phyloP scores from a whole-genome alignment of 1,284 basidiomycete genomes.

The Coniferiporia weirii region DNA sequence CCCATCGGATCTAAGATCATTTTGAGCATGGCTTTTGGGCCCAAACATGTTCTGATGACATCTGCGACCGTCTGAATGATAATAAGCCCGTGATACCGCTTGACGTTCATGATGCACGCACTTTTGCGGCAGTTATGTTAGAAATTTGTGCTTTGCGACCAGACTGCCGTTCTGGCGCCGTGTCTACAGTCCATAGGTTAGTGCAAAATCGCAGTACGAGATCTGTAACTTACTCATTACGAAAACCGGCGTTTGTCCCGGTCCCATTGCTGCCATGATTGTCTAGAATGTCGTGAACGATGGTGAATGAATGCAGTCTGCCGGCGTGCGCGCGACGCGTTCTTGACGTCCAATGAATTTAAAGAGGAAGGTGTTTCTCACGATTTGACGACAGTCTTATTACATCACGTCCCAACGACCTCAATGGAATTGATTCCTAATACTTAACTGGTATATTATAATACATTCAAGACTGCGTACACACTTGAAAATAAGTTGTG shows the following conservation, averaged over 20 bases:
- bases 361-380: not conserved
- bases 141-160: conserved; percentile 96
- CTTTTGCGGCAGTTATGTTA: conserved; percentile 97
- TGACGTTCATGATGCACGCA: conserved; percentile 29
- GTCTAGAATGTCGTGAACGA: not conserved
- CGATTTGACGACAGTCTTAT: not conserved
- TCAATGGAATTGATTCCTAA: not conserved
- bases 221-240: conserved; percentile 37
- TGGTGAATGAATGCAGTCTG: conserved; percentile 1
- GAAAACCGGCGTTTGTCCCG: conserved; percentile 33
- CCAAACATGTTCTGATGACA: conserved; percentile 97
- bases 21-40: conserved; percentile 98
- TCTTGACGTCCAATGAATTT: not conserved
- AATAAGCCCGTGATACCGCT: conserved; percentile 1
- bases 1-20: conserved; percentile 99
- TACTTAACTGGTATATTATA: not conserved
- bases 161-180: conserved; percentile 88
- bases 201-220: not conserved
- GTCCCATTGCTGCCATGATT: conserved; percentile 17
- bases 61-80: conserved; percentile 84
- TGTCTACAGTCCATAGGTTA: conserved; percentile 47
- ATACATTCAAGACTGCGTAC: not conserved
- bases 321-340: not conserved
- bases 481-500: not conserved
- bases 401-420: no score